Evolutionary conservation across 2,329 filamentous ascomycete genomes (phyloP), one percentile per base, ranked within the genome.

Genomic region (Lecanoromycetidae sp.): DNA sequence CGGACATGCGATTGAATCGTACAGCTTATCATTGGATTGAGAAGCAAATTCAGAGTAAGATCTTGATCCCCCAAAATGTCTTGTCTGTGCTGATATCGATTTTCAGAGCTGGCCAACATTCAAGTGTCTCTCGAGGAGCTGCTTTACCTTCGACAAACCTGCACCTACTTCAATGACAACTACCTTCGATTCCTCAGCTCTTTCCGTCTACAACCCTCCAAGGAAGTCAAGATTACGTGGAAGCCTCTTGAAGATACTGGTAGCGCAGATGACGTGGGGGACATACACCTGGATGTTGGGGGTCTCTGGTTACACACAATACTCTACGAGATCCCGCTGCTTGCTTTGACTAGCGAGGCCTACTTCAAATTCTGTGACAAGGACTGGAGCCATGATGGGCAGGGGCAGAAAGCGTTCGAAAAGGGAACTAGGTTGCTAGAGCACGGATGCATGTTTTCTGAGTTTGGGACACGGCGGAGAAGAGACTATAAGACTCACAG

Each of bases 331-430:
- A 95, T 98, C 49, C 91, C 91, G 0, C 74, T 98, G 19, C 74
- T 98, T 17, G 87, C 93, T 2, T 66, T 98, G 54, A 86, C 90
- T 1, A 95, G 87, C 39, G 90, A 98, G 64, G 87, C 91, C 41
- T 98, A 95, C 68, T 98, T 98, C 74, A 87, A 85, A 60, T 96
- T 94, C 66, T 86, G 87, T 70, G 87, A 98, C 61, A 85, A 68
- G 44, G 88, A 95, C 62, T 98, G 91, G 91, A 81, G 76, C 57
- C 84, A 96, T 58, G 76, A 84, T 5, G 82, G 82, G 2, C 91
- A 98, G 63, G 79, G 94, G 58, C 82, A 94, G 41, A 82, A 82
- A 56, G 88, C 91, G 1, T 86, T 80, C 53, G 70, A 76, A 7
- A 98, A 98, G 67, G 91, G 87, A 2, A 71, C 80, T 54, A 72